These are phyloP conservation scores for Anisodus tanguticus DNA, from an alignment of 257 asterid species.

Conservation along the genomic window DNA sequence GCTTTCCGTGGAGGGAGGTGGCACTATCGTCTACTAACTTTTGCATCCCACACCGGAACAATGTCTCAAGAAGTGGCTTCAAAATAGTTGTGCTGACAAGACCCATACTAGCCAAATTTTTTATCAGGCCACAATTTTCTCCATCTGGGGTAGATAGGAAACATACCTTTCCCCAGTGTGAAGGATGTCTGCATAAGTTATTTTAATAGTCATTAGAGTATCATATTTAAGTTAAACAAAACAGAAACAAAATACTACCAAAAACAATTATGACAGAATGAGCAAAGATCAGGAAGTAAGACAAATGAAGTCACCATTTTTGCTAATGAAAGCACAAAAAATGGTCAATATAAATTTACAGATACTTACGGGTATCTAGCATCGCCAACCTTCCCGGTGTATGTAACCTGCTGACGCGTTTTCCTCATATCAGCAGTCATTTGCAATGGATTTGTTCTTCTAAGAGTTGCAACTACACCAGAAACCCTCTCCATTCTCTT, in stretches of 20 bases:
- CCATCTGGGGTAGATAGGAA: conserved; percentile 95
- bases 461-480: conserved; percentile 85
- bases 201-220: conserved; percentile 32
- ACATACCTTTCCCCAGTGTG: conserved; percentile 96
- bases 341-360: neutral
- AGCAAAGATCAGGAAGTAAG: conserved; percentile 23
- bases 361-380: conserved; percentile 93
- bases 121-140: conserved; percentile 95
- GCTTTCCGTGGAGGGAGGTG: conserved; percentile 49
- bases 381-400: conserved; percentile 92
- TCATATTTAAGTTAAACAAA: neutral
- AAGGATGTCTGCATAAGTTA: conserved; percentile 74
- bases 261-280: neutral
- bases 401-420: conserved; percentile 82
- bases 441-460: conserved; percentile 92
- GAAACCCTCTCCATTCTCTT: conserved; percentile 85
- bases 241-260: neutral
- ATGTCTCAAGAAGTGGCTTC: conserved; percentile 53
- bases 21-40: conserved; percentile 58
- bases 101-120: conserved; percentile 87
- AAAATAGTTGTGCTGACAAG: conserved; percentile 66
- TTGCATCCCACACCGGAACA: conserved; percentile 77
- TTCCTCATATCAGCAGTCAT: conserved; percentile 88
- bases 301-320: conserved; percentile 22
- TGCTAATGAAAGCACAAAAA: neutral